A percentile compares a stretch with the other conserved stretches of the same genome.
phyloP scores from a whole-genome alignment of 2,329 filamentous ascomycete genomes.

The Epicoccum nigrum region DNA sequence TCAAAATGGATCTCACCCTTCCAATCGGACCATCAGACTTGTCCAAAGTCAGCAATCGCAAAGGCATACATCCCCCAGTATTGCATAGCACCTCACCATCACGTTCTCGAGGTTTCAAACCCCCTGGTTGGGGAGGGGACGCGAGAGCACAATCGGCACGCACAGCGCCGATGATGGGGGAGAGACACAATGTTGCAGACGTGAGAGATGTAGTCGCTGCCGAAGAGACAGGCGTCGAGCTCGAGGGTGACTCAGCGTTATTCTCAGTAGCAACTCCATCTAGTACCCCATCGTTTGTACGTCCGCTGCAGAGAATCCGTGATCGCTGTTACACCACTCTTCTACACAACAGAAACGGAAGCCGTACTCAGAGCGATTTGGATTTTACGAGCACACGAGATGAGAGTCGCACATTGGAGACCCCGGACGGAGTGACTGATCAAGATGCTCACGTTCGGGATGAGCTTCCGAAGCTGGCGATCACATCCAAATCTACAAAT shows the following conservation, averaged over 20 bases:
- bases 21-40: slow-evolving; percentile 28
- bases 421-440: slow-evolving; percentile 11
- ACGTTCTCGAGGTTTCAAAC: slow-evolving; percentile 37
- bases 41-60: slow-evolving; percentile 24
- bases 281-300: slow-evolving; percentile 16
- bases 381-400: slow-evolving; percentile 17
- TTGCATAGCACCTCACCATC: slow-evolving; percentile 27
- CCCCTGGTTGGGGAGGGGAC: slow-evolving; percentile 23
- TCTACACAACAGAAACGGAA: slow-evolving; percentile 9
- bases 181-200: not conserved
- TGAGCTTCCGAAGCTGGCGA: slow-evolving; percentile 25
- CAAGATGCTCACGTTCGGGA: slow-evolving; percentile 16
- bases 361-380: slow-evolving; percentile 24
- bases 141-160: not conserved
- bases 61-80: slow-evolving; percentile 8
- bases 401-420: slow-evolving; percentile 5
- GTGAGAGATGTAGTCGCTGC: not conserved
- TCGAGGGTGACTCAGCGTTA: not conserved
- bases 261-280: not conserved
- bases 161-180: slow-evolving; percentile 22
- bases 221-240: not conserved
- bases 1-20: slow-evolving; percentile 37
- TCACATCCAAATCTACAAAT: slow-evolving; percentile 16
- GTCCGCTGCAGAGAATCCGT: slow-evolving; percentile 12
- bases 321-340: slow-evolving; percentile 23